phyloP scores from a whole-genome alignment of 257 asterid genomes.

The Plantago ovata region DNA sequence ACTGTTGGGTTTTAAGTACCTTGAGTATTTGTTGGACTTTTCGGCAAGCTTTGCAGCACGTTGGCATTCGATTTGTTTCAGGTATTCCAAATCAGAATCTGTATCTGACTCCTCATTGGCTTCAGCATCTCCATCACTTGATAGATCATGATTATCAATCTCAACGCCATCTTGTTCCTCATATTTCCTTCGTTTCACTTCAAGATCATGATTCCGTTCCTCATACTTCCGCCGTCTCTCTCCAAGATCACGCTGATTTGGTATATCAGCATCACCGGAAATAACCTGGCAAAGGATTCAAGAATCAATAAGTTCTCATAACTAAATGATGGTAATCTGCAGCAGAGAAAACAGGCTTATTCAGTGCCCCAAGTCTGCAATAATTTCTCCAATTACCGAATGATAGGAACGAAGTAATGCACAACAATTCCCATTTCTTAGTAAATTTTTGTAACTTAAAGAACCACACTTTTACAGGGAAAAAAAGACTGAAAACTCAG shows the following conservation, averaged over 20 bases:
- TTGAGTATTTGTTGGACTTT: slow-evolving; percentile 65
- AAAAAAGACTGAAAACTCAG: too few species aligned
- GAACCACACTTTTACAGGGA: too few species aligned
- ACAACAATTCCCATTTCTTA: too few species aligned
- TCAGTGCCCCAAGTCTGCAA: too few species aligned
- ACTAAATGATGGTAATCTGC: not conserved
- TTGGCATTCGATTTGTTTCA: slow-evolving; percentile 54
- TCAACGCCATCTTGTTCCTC: slow-evolving; percentile 39
- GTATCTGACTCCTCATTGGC: slow-evolving; percentile 31
- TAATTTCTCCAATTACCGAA: too few species aligned
- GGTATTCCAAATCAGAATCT: slow-evolving; percentile 66
- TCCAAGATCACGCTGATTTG: slow-evolving; percentile 91
- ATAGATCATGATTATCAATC: too few species aligned
- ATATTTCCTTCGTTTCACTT: slow-evolving; percentile 44
- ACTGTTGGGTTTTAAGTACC: slow-evolving; percentile 36
- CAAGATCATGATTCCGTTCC: slow-evolving; percentile 92
- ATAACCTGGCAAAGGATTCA: slow-evolving; percentile 39
- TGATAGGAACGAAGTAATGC: too few species aligned
- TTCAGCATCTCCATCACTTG: slow-evolving; percentile 45
- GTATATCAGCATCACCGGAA: slow-evolving; percentile 92
- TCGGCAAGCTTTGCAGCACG: slow-evolving; percentile 76
- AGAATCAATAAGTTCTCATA: not conserved
- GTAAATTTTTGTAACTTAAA: too few species aligned
- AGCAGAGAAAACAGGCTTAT: too few species aligned
- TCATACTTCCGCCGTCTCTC: slow-evolving; percentile 93